Evolutionary conservation across 768 basidiomycete species (phyloP).

Genomic region (Calvatia gigantea): DNA sequence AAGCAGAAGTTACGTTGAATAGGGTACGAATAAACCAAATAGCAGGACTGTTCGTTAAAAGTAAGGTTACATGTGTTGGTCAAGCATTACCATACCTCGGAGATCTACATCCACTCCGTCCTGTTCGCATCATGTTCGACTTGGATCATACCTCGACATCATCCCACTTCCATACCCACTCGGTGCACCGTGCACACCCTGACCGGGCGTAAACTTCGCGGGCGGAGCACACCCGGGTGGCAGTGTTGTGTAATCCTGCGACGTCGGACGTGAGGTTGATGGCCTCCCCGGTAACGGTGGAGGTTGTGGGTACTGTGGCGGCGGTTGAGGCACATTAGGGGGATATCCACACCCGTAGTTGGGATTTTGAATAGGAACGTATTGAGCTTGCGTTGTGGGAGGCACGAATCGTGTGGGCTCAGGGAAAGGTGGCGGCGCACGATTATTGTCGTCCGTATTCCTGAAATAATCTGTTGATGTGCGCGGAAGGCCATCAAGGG

Average conservation of each 20-base stretch:
- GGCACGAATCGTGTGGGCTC: not conserved
- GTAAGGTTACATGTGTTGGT: too few species aligned
- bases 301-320: not conserved
- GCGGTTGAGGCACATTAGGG: not conserved
- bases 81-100: too few species aligned
- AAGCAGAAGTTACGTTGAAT: too few species aligned
- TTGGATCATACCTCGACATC: conserved; percentile 7
- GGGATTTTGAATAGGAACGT: not conserved
- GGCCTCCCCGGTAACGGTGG: not conserved
- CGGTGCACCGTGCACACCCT: not conserved
- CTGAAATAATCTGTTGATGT: conserved; percentile 1
- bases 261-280: not conserved
- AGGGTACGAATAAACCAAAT: too few species aligned
- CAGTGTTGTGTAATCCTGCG: not conserved
- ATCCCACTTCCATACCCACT: not conserved
- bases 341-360: not conserved
- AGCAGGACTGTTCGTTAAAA: too few species aligned
- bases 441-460: not conserved
- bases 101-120: too few species aligned
- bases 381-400: not conserved
- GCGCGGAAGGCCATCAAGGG: not conserved
- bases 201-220: not conserved
- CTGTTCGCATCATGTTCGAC: not conserved
- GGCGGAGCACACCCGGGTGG: conserved; percentile 1
- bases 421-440: not conserved